Evolutionary conservation across 495 filamentous ascomycete genomes (phyloP), one percentile per base, ranked within the genome.

Genomic region (Eremomyces bilateralis): DNA sequence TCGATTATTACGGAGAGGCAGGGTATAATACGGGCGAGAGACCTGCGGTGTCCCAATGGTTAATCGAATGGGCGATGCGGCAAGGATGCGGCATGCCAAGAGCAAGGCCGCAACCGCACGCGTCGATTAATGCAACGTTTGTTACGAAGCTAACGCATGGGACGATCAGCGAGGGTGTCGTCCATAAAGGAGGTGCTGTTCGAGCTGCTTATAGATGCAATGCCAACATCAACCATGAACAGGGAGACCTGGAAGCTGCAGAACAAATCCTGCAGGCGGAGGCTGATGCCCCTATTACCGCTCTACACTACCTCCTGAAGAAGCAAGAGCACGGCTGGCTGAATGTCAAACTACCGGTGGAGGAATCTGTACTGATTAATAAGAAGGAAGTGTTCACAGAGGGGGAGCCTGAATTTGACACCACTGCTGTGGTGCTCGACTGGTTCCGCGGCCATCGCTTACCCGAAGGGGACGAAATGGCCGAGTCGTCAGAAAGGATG

Each of bases 271-370:
- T 28, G 24, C 13, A 8, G 8, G 24, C 24, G 8, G 8, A 28
- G 8, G 24, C 8, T 13, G 8, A 8, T 8, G 24, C 8, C 8
- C 24, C 8, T 13, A 8, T 28, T 13, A 28, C 24, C 8, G 8
- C 13, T 8, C 24, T 28, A 22, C 36, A 36, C 20, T 46, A 46
- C 33, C 27, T 35, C n/a, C 5, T 43, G 12, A 12, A 20, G 11
- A 16, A 30, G 11, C 17, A 34, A 3, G 41, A 36, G 11, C 43
- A 46, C 19, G 33, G 36, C 15, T 46, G 43, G 43, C 43, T 41
- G 18, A 8, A 8, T 8, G 8, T 28, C 8, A 8, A 13, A 13
- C 24, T 28, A 8, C 8, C 8, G 24, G 24, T 8, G 8, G 24
- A 8, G 24, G 24, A 28, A 8, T 8, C 10, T 8, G 24, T 28